phyloP scores from a whole-genome alignment of 805 yeast species.

The Scheffersomyces coipomensis region DNA sequence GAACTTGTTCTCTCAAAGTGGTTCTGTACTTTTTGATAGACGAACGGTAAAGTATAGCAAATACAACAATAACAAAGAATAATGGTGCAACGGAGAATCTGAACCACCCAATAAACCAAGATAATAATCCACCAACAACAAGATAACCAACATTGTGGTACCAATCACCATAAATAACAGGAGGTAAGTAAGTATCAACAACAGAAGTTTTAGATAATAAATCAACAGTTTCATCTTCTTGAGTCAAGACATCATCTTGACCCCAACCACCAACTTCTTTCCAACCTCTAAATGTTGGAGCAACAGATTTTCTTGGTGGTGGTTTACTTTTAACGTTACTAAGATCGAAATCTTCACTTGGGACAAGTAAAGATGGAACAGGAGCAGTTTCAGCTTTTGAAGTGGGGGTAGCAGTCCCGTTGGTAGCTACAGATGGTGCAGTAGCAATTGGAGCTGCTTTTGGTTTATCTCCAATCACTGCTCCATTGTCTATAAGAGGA shows the following conservation, averaged over 20 bases:
- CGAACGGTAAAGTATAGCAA: constrained; percentile 74
- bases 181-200: constrained; percentile 74
- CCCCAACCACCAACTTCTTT: constrained; percentile 90
- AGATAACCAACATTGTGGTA: constrained; percentile 82
- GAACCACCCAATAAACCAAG: constrained; percentile 79
- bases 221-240: constrained; percentile 73
- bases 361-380: constrained; percentile 7
- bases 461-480: background rate
- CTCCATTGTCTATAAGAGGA: constrained; percentile 7
- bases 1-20: constrained; percentile 71
- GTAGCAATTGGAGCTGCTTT: background rate
- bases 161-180: constrained; percentile 89
- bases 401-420: background rate
- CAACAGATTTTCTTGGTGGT: constrained; percentile 50
- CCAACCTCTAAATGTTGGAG: constrained; percentile 86
- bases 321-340: constrained; percentile 33
- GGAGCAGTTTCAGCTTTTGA: background rate
- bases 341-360: constrained; percentile 39
- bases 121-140: constrained; percentile 62
- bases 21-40: constrained; percentile 79
- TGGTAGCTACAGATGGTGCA: background rate
- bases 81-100: constrained; percentile 78
- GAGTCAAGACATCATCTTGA: constrained; percentile 58
- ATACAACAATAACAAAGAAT: constrained; percentile 63
- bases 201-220: constrained; percentile 67